These are phyloP conservation scores for Actinidia arguta DNA, from an alignment of 179 eudicot species.

Conservation along the genomic window DNA sequence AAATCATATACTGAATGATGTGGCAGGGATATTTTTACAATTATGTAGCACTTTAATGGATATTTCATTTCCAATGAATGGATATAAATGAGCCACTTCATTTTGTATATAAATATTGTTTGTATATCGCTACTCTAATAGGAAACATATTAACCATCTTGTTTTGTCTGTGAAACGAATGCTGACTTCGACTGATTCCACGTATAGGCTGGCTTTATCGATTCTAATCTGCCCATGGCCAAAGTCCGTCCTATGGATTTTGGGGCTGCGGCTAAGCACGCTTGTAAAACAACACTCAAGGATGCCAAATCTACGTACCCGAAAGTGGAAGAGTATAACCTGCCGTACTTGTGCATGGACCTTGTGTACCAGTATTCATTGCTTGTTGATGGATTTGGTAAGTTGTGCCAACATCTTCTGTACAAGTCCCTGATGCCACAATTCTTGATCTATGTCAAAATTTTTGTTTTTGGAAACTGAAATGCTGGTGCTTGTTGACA, in stretches of 20 bases:
- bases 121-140: no score
- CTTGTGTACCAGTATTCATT: conserved; percentile 85
- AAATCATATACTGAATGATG: no score
- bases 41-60: no score
- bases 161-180: background rate
- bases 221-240: conserved; percentile 59
- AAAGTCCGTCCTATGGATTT: conserved; percentile 76
- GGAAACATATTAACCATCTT: no score
- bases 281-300: conserved; percentile 66
- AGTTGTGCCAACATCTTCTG: conserved; percentile 31
- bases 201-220: conserved; percentile 83
- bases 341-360: conserved; percentile 94
- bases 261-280: conserved; percentile 72
- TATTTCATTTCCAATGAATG: no score
- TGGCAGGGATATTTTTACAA: no score
- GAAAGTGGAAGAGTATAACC: conserved; percentile 66
- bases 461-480: background rate
- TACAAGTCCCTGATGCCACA: background rate
- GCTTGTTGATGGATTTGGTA: conserved; percentile 94
- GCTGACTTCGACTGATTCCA: conserved; percentile 1
- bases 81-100: no score
- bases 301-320: conserved; percentile 70
- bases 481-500: conserved; percentile 34
- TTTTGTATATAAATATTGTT: no score
- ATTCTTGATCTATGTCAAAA: background rate